phyloP scores from a whole-genome alignment of 2,329 filamentous ascomycete genomes.

The Huntiella savannae region DNA sequence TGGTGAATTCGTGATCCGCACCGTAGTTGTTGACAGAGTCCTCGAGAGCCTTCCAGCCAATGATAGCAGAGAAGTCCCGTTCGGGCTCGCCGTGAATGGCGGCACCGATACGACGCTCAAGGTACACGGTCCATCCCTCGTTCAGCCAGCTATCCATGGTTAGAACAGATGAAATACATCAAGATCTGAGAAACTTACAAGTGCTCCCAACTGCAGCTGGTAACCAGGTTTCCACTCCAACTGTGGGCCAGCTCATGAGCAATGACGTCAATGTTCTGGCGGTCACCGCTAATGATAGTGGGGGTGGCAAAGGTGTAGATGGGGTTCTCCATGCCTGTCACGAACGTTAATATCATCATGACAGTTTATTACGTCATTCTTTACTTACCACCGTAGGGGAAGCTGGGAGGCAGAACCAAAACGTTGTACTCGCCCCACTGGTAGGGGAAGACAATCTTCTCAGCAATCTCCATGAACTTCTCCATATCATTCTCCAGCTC shows the following conservation, averaged over 20 bases:
- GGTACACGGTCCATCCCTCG: conserved; percentile 83
- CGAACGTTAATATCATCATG: conserved; percentile 13
- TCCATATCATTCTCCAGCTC: conserved; percentile 85
- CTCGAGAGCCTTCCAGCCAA: conserved; percentile 80
- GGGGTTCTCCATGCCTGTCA: conserved; percentile 65
- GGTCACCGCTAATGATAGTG: conserved; percentile 77
- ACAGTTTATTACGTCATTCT: background rate
- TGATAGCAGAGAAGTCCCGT: conserved; percentile 86
- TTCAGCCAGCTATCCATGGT: conserved; percentile 37
- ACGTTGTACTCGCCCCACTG: conserved; percentile 93
- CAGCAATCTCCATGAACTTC: conserved; percentile 73
- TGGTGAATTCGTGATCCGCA: conserved; percentile 77
- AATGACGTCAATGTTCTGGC: conserved; percentile 89
- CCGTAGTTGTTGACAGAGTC: conserved; percentile 67
- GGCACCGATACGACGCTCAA: conserved; percentile 69
- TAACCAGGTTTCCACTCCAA: conserved; percentile 80
- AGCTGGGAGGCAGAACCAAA: conserved; percentile 72
- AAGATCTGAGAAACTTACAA: conserved; percentile 29
- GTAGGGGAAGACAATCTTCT: conserved; percentile 69
- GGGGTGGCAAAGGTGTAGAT: conserved; percentile 91
- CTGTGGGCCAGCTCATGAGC: conserved; percentile 63
- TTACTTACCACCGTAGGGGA: conserved; percentile 58
- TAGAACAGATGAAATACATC: background rate
- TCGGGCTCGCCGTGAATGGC: conserved; percentile 65
- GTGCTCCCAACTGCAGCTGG: conserved; percentile 64